These are phyloP conservation scores for Diplodia intermedia DNA, from an alignment of 2,329 filamentous ascomycete species.

Conservation along the genomic window DNA sequence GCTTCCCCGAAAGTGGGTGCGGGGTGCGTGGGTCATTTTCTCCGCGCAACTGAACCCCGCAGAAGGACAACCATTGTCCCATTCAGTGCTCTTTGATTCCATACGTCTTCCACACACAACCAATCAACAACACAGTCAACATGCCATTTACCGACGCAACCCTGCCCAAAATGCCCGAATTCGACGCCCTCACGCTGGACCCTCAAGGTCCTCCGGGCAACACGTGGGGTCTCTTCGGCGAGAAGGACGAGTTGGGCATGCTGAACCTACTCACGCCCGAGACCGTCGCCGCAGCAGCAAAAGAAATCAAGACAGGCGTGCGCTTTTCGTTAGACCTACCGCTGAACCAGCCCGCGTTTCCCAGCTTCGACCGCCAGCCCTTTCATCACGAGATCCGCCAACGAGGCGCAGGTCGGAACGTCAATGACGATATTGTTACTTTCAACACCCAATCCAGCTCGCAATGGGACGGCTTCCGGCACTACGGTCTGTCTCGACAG, in stretches of 20 bases:
- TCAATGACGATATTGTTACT: slow-evolving; percentile 48
- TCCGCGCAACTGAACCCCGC: neutral
- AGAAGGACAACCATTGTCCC: neutral
- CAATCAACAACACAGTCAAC: neutral
- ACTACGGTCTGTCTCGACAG: slow-evolving; percentile 38
- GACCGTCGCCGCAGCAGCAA: slow-evolving; percentile 51
- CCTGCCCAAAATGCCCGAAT: slow-evolving; percentile 43
- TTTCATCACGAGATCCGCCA: slow-evolving; percentile 44
- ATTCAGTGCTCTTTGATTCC: neutral
- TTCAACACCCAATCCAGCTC: slow-evolving; percentile 50
- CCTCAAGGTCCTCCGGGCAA: slow-evolving; percentile 60
- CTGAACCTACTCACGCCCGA: slow-evolving; percentile 62
- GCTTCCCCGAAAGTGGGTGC: neutral
- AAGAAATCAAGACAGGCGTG: slow-evolving; percentile 54
- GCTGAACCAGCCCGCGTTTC: slow-evolving; percentile 49
- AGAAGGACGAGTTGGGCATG: slow-evolving; percentile 60
- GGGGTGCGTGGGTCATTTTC: slow-evolving; percentile 9
- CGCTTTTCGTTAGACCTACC: slow-evolving; percentile 51
- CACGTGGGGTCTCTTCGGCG: slow-evolving; percentile 64
- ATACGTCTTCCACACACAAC: neutral
- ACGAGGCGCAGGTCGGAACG: slow-evolving; percentile 39
- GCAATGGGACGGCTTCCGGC: slow-evolving; percentile 52
- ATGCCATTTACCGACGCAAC: slow-evolving; percentile 33
- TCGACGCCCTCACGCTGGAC: slow-evolving; percentile 58
- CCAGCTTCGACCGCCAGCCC: slow-evolving; percentile 47